Evolutionary conservation across 2,329 filamentous ascomycete genomes (phyloP).

Genomic region (Amylocarpus encephaloides): DNA sequence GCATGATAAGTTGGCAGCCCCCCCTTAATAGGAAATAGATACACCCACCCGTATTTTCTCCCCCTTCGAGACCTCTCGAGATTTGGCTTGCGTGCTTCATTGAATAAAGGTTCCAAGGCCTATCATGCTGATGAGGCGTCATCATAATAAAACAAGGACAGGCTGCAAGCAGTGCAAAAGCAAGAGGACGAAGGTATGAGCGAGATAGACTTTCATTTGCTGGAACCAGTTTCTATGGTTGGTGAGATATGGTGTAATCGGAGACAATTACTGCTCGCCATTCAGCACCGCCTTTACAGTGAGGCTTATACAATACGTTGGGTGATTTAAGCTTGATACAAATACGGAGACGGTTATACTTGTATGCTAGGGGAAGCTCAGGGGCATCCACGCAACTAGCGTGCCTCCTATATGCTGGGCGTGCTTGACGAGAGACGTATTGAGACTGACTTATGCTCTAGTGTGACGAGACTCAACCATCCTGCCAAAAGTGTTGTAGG

Average conservation of each 20-base stretch:
- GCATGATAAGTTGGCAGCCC: background rate
- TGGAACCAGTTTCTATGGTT: background rate
- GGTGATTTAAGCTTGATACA: too few relatives aligned
- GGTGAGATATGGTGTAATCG: too few relatives aligned
- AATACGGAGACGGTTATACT: too few relatives aligned
- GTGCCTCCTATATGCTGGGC: too few relatives aligned
- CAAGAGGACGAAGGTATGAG: constrained; percentile 11
- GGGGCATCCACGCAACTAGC: too few relatives aligned
- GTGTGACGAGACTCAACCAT: constrained; percentile 11
- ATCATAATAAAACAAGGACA: constrained; percentile 12
- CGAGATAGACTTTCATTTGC: background rate
- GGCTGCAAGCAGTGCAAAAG: constrained; percentile 15
- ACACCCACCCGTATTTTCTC: background rate
- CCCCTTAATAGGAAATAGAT: background rate
- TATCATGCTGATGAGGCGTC: constrained; percentile 8
- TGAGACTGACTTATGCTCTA: background rate
- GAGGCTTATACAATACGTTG: too few relatives aligned
- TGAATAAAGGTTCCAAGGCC: background rate
- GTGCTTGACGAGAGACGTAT: too few relatives aligned
- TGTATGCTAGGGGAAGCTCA: too few relatives aligned
- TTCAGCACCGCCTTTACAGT: too few relatives aligned
- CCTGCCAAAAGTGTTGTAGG: constrained; percentile 5
- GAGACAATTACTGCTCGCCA: too few relatives aligned
- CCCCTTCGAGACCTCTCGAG: background rate
- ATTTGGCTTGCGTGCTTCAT: background rate